Conservation (phyloP, 2,329 filamentous ascomycete genomes). For the Penicillium oxalicum region DNA sequence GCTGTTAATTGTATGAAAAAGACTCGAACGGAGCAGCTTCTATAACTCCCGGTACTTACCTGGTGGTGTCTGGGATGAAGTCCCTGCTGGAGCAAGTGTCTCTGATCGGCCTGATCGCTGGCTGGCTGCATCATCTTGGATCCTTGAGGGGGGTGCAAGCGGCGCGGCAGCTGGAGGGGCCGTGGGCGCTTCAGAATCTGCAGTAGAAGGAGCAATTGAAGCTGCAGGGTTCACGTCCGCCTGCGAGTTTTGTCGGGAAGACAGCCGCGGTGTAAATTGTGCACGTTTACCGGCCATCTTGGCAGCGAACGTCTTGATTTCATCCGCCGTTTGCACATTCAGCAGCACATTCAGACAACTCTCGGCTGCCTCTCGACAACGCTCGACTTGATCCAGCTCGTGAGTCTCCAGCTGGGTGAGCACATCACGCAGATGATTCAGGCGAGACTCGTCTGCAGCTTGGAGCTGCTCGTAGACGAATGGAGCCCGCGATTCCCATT, state of each 20-base stretch:
- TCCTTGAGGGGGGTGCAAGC: slow-evolving; percentile 26
- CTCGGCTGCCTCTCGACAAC: slow-evolving; percentile 67
- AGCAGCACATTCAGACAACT: slow-evolving; percentile 74
- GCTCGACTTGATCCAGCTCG: slow-evolving; percentile 80
- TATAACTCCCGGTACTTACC: slow-evolving; percentile 23
- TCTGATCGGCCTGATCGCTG: slow-evolving; percentile 49
- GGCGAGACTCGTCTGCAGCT: slow-evolving; percentile 77
- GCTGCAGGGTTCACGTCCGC: slow-evolving; percentile 10
- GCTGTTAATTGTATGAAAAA: slow-evolving; percentile 1
- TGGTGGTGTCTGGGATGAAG: slow-evolving; percentile 27
- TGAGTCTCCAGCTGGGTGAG: slow-evolving; percentile 91
- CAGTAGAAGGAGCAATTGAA: neutral
- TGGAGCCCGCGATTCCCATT: slow-evolving; percentile 92
- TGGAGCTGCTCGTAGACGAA: slow-evolving; percentile 93
- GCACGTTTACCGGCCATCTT: slow-evolving; percentile 20
- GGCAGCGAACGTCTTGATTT: slow-evolving; percentile 57
- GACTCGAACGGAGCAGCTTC: neutral
- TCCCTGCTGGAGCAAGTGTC: slow-evolving; percentile 6
- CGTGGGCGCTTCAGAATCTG: slow-evolving; percentile 1
- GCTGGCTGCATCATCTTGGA: slow-evolving; percentile 50
- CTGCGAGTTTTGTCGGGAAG: slow-evolving; percentile 16
- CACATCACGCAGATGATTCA: slow-evolving; percentile 84
- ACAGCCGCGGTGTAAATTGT: slow-evolving; percentile 8
- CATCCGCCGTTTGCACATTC: slow-evolving; percentile 78
- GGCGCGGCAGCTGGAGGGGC: slow-evolving; percentile 17